Percentiles rank a stretch among this genome's conserved stretches.
These are phyloP conservation scores for Musa acuminata DNA, from an alignment of 176 grass and related monocot species.

Conservation along the genomic window DNA sequence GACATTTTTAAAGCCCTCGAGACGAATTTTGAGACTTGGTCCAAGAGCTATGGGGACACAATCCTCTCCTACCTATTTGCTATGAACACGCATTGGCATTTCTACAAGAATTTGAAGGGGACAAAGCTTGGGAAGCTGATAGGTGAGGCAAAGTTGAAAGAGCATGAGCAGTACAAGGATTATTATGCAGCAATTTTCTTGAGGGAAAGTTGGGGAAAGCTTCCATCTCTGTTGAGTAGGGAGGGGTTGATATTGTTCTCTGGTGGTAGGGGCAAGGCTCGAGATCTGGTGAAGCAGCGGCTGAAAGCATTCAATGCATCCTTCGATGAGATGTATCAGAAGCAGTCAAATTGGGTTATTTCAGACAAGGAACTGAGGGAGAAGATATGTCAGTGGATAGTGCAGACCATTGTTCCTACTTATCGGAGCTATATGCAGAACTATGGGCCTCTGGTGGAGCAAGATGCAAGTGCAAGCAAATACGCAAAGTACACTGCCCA, in stretches of 20 bases:
- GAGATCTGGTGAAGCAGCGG: constrained; percentile 82
- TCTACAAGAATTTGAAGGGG: constrained; percentile 17
- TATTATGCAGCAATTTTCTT: constrained; percentile 50
- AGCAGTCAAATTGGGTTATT: constrained; percentile 72
- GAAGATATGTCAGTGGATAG: constrained; percentile 53
- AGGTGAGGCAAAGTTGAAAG: constrained; percentile 23
- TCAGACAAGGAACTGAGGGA: constrained; percentile 67
- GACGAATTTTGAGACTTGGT: constrained; percentile 21
- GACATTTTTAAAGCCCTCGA: constrained; percentile 13
- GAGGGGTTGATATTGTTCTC: constrained; percentile 90
- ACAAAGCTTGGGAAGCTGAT: constrained; percentile 19
- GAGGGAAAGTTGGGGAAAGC: constrained; percentile 72
- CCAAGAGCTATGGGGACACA: constrained; percentile 9
- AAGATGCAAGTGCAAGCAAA: constrained; percentile 57
- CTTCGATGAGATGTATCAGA: constrained; percentile 76
- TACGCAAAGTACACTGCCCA: constrained; percentile 81
- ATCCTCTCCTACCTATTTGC: constrained; percentile 11
- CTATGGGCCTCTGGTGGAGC: constrained; percentile 85
- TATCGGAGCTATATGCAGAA: constrained; percentile 98
- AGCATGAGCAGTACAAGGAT: constrained; percentile 80
- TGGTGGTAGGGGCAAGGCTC: constrained; percentile 63
- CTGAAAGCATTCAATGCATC: constrained; percentile 78
- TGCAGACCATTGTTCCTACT: constrained; percentile 66
- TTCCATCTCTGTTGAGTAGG: constrained; percentile 51
- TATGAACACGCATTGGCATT: constrained; percentile 26